phyloP scores from a whole-genome alignment of 2,329 filamentous ascomycete genomes.

The Epichloe amarillans region DNA sequence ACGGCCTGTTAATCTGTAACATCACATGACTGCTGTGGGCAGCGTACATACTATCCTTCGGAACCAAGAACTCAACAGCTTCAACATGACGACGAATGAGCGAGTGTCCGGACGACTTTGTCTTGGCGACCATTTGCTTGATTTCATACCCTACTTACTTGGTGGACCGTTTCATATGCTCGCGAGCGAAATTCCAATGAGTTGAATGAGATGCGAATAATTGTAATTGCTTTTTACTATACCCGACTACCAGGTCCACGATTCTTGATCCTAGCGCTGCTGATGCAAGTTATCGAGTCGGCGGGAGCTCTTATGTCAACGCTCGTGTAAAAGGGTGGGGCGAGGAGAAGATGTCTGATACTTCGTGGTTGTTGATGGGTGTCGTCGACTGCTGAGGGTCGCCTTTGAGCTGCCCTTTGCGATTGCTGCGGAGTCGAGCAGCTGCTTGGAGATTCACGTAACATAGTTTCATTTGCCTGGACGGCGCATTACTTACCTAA shows the following conservation, averaged over 20 bases:
- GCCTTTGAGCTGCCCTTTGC: background rate
- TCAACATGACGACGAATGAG: constrained; percentile 7
- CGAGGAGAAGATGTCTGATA: background rate
- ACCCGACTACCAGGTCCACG: constrained; percentile 4
- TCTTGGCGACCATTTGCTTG: background rate
- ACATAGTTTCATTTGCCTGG: constrained; percentile 6
- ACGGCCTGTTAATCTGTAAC: constrained; percentile 4
- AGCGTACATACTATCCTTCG: constrained; percentile 9
- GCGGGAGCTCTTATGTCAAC: constrained; percentile 4
- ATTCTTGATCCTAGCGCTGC: constrained; percentile 6
- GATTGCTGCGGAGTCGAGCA: background rate
- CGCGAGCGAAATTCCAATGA: constrained; percentile 4
- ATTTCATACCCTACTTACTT: background rate
- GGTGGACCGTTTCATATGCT: constrained; percentile 1
- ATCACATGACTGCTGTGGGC: constrained; percentile 4
- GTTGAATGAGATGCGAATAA: constrained; percentile 7
- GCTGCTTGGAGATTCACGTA: constrained; percentile 7
- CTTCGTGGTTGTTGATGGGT: background rate
- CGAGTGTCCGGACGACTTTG: constrained; percentile 1
- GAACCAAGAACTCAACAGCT: background rate
- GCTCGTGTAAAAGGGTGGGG: background rate
- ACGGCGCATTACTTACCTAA: constrained; percentile 6
- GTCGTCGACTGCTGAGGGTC: background rate
- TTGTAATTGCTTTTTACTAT: constrained; percentile 6
- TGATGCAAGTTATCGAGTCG: background rate